phyloP scores from a whole-genome alignment of 2,329 filamentous ascomycete genomes.

The Sarocladium strictum region DNA sequence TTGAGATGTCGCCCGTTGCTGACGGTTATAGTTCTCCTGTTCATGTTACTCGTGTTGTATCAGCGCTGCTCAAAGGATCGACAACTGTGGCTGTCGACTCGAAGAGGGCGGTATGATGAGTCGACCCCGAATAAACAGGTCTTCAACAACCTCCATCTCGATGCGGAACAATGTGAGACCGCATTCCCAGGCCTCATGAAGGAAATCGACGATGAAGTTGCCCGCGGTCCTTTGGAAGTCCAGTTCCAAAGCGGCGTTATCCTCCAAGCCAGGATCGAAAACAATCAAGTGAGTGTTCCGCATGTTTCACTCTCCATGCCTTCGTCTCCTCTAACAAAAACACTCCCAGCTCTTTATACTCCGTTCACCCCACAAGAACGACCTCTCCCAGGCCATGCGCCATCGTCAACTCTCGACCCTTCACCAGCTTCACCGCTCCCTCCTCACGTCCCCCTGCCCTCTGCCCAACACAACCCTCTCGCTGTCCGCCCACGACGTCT shows the following conservation, averaged over 20 bases:
- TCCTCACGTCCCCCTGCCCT: conserved; percentile 40
- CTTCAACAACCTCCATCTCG: conserved; percentile 31
- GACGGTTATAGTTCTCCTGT: neutral
- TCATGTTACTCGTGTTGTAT: neutral
- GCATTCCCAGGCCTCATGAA: conserved; percentile 40
- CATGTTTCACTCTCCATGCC: neutral
- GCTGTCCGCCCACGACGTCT: conserved; percentile 45
- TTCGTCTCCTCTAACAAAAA: neutral
- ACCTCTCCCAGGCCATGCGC: conserved; percentile 37
- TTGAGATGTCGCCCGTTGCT: neutral
- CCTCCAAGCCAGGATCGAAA: conserved; percentile 35
- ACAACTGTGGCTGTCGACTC: neutral
- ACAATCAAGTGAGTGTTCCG: conserved; percentile 20
- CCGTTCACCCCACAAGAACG: conserved; percentile 30
- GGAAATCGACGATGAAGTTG: conserved; percentile 39
- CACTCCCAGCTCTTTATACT: conserved; percentile 35
- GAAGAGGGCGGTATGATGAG: neutral
- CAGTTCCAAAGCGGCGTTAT: conserved; percentile 25
- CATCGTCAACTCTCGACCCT: conserved; percentile 45
- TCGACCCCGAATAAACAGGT: neutral
- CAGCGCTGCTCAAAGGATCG: neutral
- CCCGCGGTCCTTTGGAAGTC: conserved; percentile 37
- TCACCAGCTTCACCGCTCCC: conserved; percentile 46
- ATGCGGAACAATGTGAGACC: conserved; percentile 33
- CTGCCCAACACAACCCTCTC: conserved; percentile 47